Evolutionary conservation across 2,329 filamentous ascomycete genomes (phyloP).

Genomic region (Cladophialophora yegresii): DNA sequence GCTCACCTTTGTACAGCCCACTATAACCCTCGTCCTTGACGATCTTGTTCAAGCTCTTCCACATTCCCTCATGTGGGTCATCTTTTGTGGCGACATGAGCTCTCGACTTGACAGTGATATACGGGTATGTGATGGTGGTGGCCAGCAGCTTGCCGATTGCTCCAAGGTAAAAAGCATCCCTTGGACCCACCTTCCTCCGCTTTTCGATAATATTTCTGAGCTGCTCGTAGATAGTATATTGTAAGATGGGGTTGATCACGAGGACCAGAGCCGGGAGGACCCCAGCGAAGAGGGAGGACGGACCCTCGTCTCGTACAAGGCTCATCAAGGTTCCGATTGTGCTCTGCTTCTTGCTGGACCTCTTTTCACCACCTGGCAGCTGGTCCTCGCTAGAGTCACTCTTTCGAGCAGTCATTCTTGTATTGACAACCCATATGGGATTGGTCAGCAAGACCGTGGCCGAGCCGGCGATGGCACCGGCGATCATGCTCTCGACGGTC

Average conservation of each 20-base stretch:
- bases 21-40: slow-evolving; percentile 86
- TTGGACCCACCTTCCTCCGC: slow-evolving; percentile 73
- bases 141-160: slow-evolving; percentile 93
- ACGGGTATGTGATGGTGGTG: slow-evolving; percentile 92
- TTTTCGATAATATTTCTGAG: slow-evolving; percentile 89
- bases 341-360: slow-evolving; percentile 60
- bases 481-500: slow-evolving; percentile 90
- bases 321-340: slow-evolving; percentile 80
- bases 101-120: slow-evolving; percentile 97
- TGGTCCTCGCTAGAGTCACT: slow-evolving; percentile 52
- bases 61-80: slow-evolving; percentile 77
- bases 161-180: slow-evolving; percentile 85
- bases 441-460: slow-evolving; percentile 96
- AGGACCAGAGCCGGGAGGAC: slow-evolving; percentile 90
- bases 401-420: slow-evolving; percentile 90
- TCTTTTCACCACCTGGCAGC: slow-evolving; percentile 43
- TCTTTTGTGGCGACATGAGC: slow-evolving; percentile 87
- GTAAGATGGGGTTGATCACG: slow-evolving; percentile 96
- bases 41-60: slow-evolving; percentile 74
- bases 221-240: slow-evolving; percentile 99
- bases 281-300: slow-evolving; percentile 81
- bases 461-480: slow-evolving; percentile 87
- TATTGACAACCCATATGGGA: slow-evolving; percentile 99
- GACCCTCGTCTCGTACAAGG: slow-evolving; percentile 81
- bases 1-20: slow-evolving; percentile 74